Conservation (phyloP, 2,329 filamentous ascomycete genomes). For the Aspergillus thermomutatus region DNA sequence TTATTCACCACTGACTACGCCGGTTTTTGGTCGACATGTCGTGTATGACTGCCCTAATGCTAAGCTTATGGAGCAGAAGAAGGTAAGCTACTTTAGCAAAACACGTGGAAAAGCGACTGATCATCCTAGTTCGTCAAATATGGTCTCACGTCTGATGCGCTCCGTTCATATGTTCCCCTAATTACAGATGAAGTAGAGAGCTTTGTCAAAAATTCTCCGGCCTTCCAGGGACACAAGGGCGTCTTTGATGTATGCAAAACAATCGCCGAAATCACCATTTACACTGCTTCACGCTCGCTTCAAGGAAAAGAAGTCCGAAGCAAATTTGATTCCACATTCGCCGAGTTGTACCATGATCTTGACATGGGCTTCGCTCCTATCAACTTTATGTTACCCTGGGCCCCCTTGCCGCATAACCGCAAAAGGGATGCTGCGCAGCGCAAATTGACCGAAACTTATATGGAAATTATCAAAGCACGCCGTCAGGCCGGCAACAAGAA, state of each 20-base stretch:
- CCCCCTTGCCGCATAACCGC: constrained; percentile 82
- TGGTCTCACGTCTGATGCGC: constrained; percentile 59
- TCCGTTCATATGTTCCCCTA: constrained; percentile 70
- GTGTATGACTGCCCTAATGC: constrained; percentile 89
- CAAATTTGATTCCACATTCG: constrained; percentile 76
- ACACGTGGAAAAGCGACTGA: constrained; percentile 20
- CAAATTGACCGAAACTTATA: constrained; percentile 78
- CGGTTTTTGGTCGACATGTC: constrained; percentile 77
- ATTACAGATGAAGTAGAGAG: constrained; percentile 71
- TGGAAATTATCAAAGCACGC: constrained; percentile 74
- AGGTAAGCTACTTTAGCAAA: constrained; percentile 54
- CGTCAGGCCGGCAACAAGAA: constrained; percentile 52
- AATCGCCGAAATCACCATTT: constrained; percentile 85
- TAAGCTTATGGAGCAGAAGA: constrained; percentile 95
- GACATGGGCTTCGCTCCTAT: constrained; percentile 86
- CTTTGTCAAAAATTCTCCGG: constrained; percentile 66
- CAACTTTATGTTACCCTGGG: constrained; percentile 89
- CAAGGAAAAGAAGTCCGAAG: constrained; percentile 80
- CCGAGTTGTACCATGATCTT: constrained; percentile 79
- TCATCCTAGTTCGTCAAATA: constrained; percentile 57
- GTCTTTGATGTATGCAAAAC: constrained; percentile 68
- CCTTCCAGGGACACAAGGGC: constrained; percentile 67
- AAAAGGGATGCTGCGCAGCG: constrained; percentile 74
- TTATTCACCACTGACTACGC: constrained; percentile 70
- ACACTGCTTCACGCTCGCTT: constrained; percentile 79